Percentiles rank a stretch among this genome's conserved stretches.
Evolutionary conservation across 306 rosid genomes (phyloP).

Genomic region (Inga leiocalycina): DNA sequence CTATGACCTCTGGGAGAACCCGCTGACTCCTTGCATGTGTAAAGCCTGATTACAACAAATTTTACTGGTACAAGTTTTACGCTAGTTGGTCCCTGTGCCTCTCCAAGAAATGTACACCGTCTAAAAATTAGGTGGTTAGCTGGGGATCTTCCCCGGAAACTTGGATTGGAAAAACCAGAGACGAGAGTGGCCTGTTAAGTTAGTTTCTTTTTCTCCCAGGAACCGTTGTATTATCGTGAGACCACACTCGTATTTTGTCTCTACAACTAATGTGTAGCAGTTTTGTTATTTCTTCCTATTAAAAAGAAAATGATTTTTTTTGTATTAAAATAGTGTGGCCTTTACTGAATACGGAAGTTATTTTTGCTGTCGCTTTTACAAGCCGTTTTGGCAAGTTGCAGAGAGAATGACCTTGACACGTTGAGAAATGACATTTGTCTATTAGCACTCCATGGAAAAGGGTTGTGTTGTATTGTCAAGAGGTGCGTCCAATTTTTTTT

Average conservation of each 20-base stretch:
- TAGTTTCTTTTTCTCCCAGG: neutral
- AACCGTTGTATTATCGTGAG: slow-evolving; percentile 40
- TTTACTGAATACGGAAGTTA: slow-evolving; percentile 48
- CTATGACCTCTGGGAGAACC: slow-evolving; percentile 88
- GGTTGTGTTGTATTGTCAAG: neutral
- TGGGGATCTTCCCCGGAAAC: slow-evolving; percentile 37
- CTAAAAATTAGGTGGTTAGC: slow-evolving; percentile 11
- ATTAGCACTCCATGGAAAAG: neutral
- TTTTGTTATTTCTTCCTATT: slow-evolving; percentile 26
- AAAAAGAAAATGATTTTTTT: slow-evolving; percentile 43
- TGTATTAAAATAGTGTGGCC: slow-evolving; percentile 48
- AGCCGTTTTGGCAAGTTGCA: neutral
- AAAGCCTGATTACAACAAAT: slow-evolving; percentile 57
- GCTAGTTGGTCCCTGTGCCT: slow-evolving; percentile 27
- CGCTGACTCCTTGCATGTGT: slow-evolving; percentile 98
- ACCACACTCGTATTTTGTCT: slow-evolving; percentile 35
- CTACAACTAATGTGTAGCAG: slow-evolving; percentile 42
- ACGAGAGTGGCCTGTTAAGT: slow-evolving; percentile 31
- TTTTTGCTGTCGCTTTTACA: neutral
- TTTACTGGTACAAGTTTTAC: slow-evolving; percentile 26
- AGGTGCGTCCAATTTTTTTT: neutral
- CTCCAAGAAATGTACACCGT: slow-evolving; percentile 31
- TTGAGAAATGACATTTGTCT: neutral
- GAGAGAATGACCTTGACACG: neutral
- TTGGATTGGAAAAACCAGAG: slow-evolving; percentile 30